Percentiles rank a stretch among this genome's conserved stretches.
Conservation (phyloP, 2,329 filamentous ascomycete genomes). For the Amauroascus niger region DNA sequence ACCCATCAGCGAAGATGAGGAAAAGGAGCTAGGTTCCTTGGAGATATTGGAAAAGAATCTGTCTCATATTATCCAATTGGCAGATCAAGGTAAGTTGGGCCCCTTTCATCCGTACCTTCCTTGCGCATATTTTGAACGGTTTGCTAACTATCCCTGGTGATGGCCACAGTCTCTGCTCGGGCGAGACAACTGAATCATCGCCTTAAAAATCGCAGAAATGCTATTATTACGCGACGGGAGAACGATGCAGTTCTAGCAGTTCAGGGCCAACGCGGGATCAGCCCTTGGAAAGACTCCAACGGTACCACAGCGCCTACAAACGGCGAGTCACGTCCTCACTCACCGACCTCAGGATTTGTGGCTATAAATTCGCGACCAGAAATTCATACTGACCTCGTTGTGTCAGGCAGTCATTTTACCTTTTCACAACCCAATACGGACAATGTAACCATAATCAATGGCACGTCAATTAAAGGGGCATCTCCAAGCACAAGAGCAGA, state of each 20-base stretch:
- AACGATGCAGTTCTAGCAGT: slow-evolving; percentile 29
- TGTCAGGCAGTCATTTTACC: slow-evolving; percentile 30
- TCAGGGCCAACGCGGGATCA: slow-evolving; percentile 28
- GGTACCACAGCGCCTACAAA: slow-evolving; percentile 23
- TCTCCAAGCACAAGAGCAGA: slow-evolving; percentile 51
- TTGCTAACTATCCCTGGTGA: slow-evolving; percentile 13
- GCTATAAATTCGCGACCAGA: slow-evolving; percentile 48
- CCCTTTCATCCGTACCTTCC: slow-evolving; percentile 1
- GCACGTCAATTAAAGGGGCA: slow-evolving; percentile 43
- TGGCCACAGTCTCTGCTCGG: slow-evolving; percentile 51
- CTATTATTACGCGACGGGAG: slow-evolving; percentile 58
- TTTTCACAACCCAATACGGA: slow-evolving; percentile 36
- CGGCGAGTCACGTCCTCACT: slow-evolving; percentile 30
- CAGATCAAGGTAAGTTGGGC: slow-evolving; percentile 55
- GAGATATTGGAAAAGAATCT: slow-evolving; percentile 75
- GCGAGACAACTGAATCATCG: slow-evolving; percentile 74
- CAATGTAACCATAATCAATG: slow-evolving; percentile 42
- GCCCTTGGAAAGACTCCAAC: slow-evolving; percentile 33
- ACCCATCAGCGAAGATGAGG: slow-evolving; percentile 75
- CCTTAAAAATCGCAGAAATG: slow-evolving; percentile 61
- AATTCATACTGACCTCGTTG: slow-evolving; percentile 29
- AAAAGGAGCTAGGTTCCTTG: slow-evolving; percentile 71
- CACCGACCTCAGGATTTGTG: slow-evolving; percentile 46
- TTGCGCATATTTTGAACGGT: slow-evolving; percentile 3
- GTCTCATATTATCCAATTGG: slow-evolving; percentile 65